phyloP scores from a whole-genome alignment of 2,329 filamentous ascomycete genomes.

The Macrophomina tecta region DNA sequence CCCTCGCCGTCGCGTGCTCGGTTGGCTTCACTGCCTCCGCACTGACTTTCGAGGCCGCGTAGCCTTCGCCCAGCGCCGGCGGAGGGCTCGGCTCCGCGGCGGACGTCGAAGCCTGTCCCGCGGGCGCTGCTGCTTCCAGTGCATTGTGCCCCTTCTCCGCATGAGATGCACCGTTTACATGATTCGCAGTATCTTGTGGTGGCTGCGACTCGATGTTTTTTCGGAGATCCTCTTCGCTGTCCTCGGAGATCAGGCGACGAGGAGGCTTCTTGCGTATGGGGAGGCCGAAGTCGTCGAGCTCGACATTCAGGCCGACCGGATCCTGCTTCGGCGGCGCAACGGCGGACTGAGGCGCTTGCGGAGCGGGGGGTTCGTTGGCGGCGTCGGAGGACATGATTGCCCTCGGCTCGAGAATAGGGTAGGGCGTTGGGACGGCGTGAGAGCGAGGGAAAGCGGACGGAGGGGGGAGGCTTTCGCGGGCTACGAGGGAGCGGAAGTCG shows the following conservation, averaged over 20 bases:
- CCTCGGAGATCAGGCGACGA: constrained; percentile 40
- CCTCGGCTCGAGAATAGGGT: neutral
- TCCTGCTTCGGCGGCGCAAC: constrained; percentile 11
- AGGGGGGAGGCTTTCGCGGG: neutral
- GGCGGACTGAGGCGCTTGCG: constrained; percentile 15
- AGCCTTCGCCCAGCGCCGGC: neutral
- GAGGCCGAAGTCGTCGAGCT: constrained; percentile 75
- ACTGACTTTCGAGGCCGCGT: constrained; percentile 6
- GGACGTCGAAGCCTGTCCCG: neutral
- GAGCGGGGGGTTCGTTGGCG: constrained; percentile 8
- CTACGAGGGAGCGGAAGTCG: constrained; percentile 20
- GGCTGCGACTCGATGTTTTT: constrained; percentile 38
- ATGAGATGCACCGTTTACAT: constrained; percentile 25
- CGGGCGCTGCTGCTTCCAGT: constrained; percentile 13
- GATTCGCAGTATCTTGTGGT: constrained; percentile 34
- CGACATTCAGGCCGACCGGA: constrained; percentile 36
- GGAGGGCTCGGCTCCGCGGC: neutral
- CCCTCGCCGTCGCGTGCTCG: constrained; percentile 6
- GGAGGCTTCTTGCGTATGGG: constrained; percentile 57
- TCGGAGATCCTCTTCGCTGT: constrained; percentile 35
- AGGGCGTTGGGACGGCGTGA: neutral
- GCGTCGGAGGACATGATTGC: constrained; percentile 13
- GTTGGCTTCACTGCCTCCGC: constrained; percentile 10
- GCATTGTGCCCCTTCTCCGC: neutral
- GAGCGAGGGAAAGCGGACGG: neutral